Conservation (phyloP, 2,329 filamentous ascomycete genomes). For the Scedosporium minutisporum region DNA sequence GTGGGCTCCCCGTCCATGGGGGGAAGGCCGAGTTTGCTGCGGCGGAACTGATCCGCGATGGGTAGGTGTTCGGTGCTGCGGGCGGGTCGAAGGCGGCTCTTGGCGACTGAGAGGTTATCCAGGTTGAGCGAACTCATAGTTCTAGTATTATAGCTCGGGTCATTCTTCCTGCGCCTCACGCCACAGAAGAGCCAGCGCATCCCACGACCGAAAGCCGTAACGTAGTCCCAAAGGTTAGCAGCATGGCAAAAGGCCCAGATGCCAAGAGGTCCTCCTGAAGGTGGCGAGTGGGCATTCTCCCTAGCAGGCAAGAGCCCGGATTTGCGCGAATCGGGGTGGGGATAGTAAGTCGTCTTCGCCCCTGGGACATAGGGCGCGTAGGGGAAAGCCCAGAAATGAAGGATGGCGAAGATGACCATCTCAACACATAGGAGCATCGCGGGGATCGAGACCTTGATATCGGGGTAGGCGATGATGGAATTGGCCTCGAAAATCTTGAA, state of each 20-base stretch:
- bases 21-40: conserved; percentile 19
- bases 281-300: conserved; percentile 36
- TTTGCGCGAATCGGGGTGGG: conserved; percentile 30
- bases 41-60: conserved; percentile 28
- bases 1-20: conserved; percentile 12
- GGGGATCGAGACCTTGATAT: conserved; percentile 64
- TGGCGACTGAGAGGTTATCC: conserved; percentile 21
- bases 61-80: conserved; percentile 29
- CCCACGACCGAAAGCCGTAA: conserved; percentile 69
- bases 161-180: conserved; percentile 47
- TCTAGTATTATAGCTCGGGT: conserved; percentile 36
- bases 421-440: conserved; percentile 70
- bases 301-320: conserved; percentile 27
- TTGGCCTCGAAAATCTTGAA: conserved; percentile 54
- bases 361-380: conserved; percentile 57
- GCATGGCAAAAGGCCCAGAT: conserved; percentile 58
- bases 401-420: conserved; percentile 69
- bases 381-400: conserved; percentile 77
- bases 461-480: conserved; percentile 61
- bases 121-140: conserved; percentile 25
- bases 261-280: conserved; percentile 56
- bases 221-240: conserved; percentile 72
- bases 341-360: conserved; percentile 37
- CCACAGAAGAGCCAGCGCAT: conserved; percentile 76
- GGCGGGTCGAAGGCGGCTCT: conserved; percentile 14